Evolutionary conservation across 495 filamentous ascomycete genomes (phyloP).

Genomic region (Hypoxylon lienhwacheense): DNA sequence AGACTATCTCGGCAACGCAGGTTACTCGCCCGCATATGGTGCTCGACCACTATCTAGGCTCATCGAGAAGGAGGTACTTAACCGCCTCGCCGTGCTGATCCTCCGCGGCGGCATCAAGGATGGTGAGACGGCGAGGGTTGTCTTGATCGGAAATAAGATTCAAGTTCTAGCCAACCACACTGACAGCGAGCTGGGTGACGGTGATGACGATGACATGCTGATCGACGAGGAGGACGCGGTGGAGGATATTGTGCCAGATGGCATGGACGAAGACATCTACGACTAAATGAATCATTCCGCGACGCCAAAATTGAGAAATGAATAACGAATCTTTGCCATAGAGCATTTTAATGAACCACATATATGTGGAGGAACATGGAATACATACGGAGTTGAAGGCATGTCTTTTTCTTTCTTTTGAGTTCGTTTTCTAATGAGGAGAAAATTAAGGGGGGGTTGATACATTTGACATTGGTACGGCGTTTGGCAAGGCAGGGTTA

Average conservation of each 20-base stretch:
- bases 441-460: neutral
- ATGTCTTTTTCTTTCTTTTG: too few species aligned
- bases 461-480: neutral
- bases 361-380: too few species aligned
- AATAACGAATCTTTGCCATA: too few species aligned
- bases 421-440: neutral
- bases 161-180: slow-evolving; percentile 79
- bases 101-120: slow-evolving; percentile 81
- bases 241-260: slow-evolving; percentile 67
- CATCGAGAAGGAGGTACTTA: slow-evolving; percentile 95
- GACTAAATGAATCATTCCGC: slow-evolving; percentile 41
- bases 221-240: slow-evolving; percentile 69
- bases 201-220: slow-evolving; percentile 67
- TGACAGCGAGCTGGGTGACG: slow-evolving; percentile 56
- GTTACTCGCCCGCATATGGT: slow-evolving; percentile 93
- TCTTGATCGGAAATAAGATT: slow-evolving; percentile 71
- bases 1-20: slow-evolving; percentile 83
- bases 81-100: slow-evolving; percentile 86
- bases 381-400: neutral
- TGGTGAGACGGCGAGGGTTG: slow-evolving; percentile 78
- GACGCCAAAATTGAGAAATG: slow-evolving; percentile 6
- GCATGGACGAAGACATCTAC: slow-evolving; percentile 77
- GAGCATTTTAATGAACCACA: too few species aligned
- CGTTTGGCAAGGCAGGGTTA: neutral
- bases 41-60: slow-evolving; percentile 83